phyloP scores from a whole-genome alignment of 163 green algal genomes.

The Scenedesmus sp. region DNA sequence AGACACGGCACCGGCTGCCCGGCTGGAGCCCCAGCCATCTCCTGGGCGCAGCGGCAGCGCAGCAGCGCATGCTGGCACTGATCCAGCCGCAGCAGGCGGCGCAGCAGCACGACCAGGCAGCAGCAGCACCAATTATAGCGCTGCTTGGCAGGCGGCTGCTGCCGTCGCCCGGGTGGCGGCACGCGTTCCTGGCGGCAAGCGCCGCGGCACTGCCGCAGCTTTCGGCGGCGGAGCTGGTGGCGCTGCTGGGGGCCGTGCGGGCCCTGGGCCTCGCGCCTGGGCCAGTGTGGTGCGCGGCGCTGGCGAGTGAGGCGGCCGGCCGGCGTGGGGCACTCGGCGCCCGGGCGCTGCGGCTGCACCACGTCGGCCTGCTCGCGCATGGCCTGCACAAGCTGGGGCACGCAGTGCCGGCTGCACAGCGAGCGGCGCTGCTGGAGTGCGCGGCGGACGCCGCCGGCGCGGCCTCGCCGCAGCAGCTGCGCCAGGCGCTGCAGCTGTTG shows the following conservation, averaged over 20 bases:
- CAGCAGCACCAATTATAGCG: background rate
- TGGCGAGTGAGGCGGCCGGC: slow-evolving; percentile 5
- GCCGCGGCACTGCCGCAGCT: background rate
- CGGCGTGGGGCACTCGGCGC: too few species aligned
- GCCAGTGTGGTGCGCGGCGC: background rate
- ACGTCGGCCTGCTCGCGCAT: background rate
- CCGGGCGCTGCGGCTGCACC: background rate
- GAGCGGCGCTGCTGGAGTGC: background rate
- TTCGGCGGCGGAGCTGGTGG: background rate
- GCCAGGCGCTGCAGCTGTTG: background rate
- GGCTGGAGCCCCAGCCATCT: background rate
- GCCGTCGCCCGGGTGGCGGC: background rate
- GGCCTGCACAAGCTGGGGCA: background rate
- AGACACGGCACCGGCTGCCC: background rate
- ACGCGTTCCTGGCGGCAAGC: background rate
- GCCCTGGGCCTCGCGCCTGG: background rate
- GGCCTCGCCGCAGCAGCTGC: background rate
- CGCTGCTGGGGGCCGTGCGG: background rate
- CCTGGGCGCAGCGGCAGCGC: background rate
- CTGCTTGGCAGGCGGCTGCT: background rate
- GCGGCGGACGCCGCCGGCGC: background rate
- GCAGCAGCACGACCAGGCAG: background rate
- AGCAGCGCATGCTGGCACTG: background rate
- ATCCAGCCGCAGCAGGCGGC: background rate
- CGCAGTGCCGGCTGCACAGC: background rate